phyloP scores from a whole-genome alignment of 129 eudicot species.

The Artemisia annua region DNA sequence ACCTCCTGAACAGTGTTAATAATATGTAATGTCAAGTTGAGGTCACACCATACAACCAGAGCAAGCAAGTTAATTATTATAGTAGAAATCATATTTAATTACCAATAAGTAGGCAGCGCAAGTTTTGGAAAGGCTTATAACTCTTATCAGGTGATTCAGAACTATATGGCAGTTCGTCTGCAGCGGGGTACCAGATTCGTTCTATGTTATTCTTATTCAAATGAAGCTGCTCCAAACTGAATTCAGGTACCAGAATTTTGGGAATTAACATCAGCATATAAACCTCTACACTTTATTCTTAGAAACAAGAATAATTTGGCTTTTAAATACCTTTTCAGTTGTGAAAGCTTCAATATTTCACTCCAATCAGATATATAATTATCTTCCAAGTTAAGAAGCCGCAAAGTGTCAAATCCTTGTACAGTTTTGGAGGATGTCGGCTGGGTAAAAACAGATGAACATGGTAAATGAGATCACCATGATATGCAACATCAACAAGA shows the following conservation, averaged over 20 bases:
- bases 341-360: slow-evolving; percentile 81
- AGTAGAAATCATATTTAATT: background rate
- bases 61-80: background rate
- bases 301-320: slow-evolving; percentile 25
- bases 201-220: slow-evolving; percentile 70
- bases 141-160: background rate
- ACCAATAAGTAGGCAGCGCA: slow-evolving; percentile 84
- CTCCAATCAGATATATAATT: slow-evolving; percentile 74
- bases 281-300: background rate
- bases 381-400: slow-evolving; percentile 82
- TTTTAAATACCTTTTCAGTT: slow-evolving; percentile 56
- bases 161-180: slow-evolving; percentile 18
- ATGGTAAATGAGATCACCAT: slow-evolving; percentile 9
- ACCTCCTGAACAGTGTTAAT: slow-evolving; percentile 52
- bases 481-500: slow-evolving; percentile 3
- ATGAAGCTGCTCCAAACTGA: slow-evolving; percentile 90
- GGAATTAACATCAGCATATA: slow-evolving; percentile 11
- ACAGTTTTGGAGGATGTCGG: slow-evolving; percentile 55
- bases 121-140: slow-evolving; percentile 55
- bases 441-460: slow-evolving; percentile 42
- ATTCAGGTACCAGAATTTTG: slow-evolving; percentile 22
- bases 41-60: slow-evolving; percentile 4
- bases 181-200: slow-evolving; percentile 55
- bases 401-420: slow-evolving; percentile 73
- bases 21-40: background rate